Conservation (phyloP, 2,329 filamentous ascomycete genomes). For the Aureobasidium sp. region DNA sequence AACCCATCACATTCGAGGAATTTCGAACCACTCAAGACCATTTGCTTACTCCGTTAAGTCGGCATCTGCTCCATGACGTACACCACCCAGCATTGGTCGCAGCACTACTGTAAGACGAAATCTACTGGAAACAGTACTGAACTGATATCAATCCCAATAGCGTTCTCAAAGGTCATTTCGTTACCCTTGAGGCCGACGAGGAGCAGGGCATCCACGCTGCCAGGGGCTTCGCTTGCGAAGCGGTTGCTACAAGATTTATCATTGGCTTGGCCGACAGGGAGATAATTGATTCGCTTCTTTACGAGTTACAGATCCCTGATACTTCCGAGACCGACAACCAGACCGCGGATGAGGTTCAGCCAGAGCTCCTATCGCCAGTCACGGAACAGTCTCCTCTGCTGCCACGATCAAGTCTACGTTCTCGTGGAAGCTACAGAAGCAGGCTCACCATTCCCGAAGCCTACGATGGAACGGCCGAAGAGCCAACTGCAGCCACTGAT, state of each 20-base stretch:
- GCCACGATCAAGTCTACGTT: not conserved
- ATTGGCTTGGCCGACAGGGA: conserved; percentile 64
- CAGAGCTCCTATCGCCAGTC: not conserved
- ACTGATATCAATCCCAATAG: conserved; percentile 34
- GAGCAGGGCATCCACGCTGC: conserved; percentile 61
- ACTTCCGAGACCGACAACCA: not conserved
- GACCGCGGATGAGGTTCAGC: not conserved
- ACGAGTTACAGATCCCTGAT: conserved; percentile 52
- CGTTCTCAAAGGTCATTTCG: conserved; percentile 68
- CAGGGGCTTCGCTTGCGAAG: conserved; percentile 68
- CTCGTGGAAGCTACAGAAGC: conserved; percentile 7
- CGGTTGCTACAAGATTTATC: conserved; percentile 73
- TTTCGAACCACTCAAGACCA: conserved; percentile 56
- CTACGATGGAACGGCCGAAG: not conserved
- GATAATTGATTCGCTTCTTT: conserved; percentile 65
- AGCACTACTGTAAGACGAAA: conserved; percentile 54
- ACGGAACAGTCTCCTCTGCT: conserved; percentile 2
- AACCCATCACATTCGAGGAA: conserved; percentile 67
- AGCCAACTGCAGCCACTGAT: not conserved
- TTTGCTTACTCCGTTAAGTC: conserved; percentile 53
- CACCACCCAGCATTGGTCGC: conserved; percentile 65
- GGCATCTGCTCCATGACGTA: conserved; percentile 55
- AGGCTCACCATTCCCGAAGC: not conserved
- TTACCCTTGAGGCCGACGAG: conserved; percentile 51
- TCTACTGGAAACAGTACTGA: not conserved